phyloP scores from a whole-genome alignment of 2,329 filamentous ascomycete species.

The Phaeosphaeria sp. region DNA sequence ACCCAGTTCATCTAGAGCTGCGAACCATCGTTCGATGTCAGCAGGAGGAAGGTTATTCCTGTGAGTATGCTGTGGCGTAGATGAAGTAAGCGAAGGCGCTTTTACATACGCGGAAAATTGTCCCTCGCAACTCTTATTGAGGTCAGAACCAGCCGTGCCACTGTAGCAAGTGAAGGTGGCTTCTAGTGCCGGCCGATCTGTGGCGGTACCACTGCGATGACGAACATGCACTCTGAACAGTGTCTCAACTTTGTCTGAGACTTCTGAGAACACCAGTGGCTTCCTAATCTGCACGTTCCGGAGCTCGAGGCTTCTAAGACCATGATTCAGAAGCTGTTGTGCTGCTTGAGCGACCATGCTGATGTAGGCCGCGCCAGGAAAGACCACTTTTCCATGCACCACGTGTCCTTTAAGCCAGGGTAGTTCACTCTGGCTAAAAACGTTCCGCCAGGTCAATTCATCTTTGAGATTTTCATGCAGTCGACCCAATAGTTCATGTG shows the following conservation, averaged over 20 bases:
- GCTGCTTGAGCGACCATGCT: slow-evolving; percentile 44
- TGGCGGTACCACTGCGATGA: too few relatives aligned
- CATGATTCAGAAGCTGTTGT: neutral
- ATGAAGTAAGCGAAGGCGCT: too few relatives aligned
- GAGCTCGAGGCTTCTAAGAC: neutral
- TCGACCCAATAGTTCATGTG: slow-evolving; percentile 15
- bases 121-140: too few relatives aligned
- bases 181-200: too few relatives aligned
- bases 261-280: slow-evolving; percentile 9
- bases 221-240: too few relatives aligned
- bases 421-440: slow-evolving; percentile 12
- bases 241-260: neutral
- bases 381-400: slow-evolving; percentile 45
- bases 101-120: too few relatives aligned
- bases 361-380: slow-evolving; percentile 55
- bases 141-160: too few relatives aligned
- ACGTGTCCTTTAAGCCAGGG: slow-evolving; percentile 26
- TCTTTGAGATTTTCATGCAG: slow-evolving; percentile 1
- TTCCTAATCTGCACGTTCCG: neutral
- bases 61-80: too few relatives aligned
- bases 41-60: too few relatives aligned
- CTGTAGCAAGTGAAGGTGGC: too few relatives aligned
- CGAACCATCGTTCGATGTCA: too few relatives aligned
- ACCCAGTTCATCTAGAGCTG: too few relatives aligned
- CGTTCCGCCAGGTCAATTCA: slow-evolving; percentile 15